These are phyloP conservation scores for Pseudonitzschia multiseries DNA, from an alignment of 108 stramenopile genomes.

Conservation along the genomic window DNA sequence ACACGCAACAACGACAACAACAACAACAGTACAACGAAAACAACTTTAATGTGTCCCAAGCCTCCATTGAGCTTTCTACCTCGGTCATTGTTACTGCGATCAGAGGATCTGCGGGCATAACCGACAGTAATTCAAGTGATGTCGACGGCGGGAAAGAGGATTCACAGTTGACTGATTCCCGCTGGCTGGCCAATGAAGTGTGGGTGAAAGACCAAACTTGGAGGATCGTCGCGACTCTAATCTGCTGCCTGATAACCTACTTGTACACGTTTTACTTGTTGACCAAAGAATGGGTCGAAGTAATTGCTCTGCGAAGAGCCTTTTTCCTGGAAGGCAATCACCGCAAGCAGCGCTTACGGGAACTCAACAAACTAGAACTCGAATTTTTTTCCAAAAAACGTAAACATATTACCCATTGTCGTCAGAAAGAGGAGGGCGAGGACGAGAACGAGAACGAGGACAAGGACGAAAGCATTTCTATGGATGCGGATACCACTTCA, in stretches of 20 bases:
- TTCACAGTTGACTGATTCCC: not conserved
- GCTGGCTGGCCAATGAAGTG: not conserved
- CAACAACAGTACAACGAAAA: too few species aligned
- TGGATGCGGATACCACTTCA: not conserved
- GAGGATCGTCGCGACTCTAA: not conserved
- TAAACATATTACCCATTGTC: too few species aligned
- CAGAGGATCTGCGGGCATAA: too few species aligned
- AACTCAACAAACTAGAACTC: slow-evolving; percentile 41
- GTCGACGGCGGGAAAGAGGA: not conserved
- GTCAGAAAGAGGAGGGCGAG: too few species aligned
- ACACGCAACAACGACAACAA: too few species aligned
- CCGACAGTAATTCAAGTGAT: not conserved
- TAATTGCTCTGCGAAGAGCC: slow-evolving; percentile 60
- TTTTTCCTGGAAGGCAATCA: slow-evolving; percentile 75
- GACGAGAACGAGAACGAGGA: too few species aligned
- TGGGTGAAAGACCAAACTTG: not conserved
- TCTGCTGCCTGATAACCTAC: slow-evolving; percentile 2
- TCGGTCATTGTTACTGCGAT: too few species aligned
- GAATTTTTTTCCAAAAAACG: slow-evolving; percentile 20
- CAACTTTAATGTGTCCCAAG: too few species aligned
- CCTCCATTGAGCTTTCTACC: too few species aligned
- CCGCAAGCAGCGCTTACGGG: slow-evolving; percentile 48
- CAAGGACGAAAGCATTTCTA: too few species aligned
- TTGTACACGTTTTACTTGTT: slow-evolving; percentile 2
- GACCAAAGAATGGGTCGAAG: slow-evolving; percentile 43